A percentile compares a stretch with the other conserved stretches of the same genome.
Evolutionary conservation across 192 early-diverging fungal genomes (phyloP).

Genomic region (Dissophora globulifera): DNA sequence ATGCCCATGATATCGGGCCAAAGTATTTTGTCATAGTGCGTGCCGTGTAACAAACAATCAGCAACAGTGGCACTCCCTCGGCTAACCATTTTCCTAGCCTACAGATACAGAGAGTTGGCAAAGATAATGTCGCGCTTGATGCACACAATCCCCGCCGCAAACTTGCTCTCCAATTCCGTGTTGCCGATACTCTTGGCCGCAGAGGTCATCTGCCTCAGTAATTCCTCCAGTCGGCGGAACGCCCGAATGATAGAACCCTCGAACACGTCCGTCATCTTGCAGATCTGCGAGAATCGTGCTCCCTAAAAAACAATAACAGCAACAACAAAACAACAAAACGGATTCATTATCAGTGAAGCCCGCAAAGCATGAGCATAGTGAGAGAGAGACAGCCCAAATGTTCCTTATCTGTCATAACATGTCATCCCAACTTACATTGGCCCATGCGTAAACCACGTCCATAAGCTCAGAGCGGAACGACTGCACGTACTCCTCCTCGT

Average conservation of each 20-base stretch:
- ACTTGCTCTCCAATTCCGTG: conserved; percentile 92
- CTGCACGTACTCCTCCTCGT: conserved; percentile 90
- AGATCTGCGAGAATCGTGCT: conserved; percentile 93
- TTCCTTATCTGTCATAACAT: too few species aligned
- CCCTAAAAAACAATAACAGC: conserved; percentile 61
- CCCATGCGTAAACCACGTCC: conserved; percentile 96
- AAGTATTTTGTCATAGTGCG: too few species aligned
- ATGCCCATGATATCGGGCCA: too few species aligned
- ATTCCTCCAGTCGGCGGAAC: conserved; percentile 90
- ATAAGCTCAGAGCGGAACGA: conserved; percentile 90
- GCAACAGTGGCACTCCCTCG: too few species aligned
- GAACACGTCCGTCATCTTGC: conserved; percentile 94
- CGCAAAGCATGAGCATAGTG: too few species aligned
- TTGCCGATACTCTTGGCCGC: conserved; percentile 97
- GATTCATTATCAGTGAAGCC: too few species aligned
- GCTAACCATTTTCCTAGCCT: conserved; percentile 34
- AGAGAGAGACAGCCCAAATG: too few species aligned
- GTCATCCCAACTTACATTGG: conserved; percentile 53
- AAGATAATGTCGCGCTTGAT: conserved; percentile 99
- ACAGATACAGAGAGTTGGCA: conserved; percentile 92
- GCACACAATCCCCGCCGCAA: conserved; percentile 89
- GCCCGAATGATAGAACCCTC: conserved; percentile 94
- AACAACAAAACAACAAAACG: too few species aligned
- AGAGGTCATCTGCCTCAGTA: conserved; percentile 87
- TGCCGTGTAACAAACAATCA: too few species aligned